phyloP scores from a whole-genome alignment of 2,329 filamentous ascomycete species.

The Diaporthe caulivora region DNA sequence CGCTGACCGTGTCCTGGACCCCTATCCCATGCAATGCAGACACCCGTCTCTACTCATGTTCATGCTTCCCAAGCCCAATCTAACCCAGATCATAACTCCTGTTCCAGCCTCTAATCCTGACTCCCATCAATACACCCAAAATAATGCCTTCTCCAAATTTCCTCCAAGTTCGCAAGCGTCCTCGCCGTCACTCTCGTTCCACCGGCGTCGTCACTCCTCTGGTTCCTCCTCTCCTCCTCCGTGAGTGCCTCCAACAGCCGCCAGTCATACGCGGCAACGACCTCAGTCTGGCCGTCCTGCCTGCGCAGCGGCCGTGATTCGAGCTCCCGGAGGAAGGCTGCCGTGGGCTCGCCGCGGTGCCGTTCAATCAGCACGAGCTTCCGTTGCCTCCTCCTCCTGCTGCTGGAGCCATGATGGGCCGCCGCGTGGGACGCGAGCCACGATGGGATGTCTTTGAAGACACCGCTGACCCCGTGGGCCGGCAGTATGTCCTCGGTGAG shows the following conservation, averaged over 20 bases:
- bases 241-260: conserved; percentile 49
- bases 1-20: not conserved
- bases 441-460: conserved; percentile 47
- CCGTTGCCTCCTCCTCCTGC: conserved; percentile 37
- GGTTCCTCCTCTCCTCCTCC: conserved; percentile 43
- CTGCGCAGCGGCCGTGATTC: conserved; percentile 42
- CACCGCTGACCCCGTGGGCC: conserved; percentile 55
- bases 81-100: not conserved
- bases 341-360: conserved; percentile 45
- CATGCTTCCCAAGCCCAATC: conserved; percentile 25
- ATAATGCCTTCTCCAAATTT: conserved; percentile 45
- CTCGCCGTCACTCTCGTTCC: conserved; percentile 29
- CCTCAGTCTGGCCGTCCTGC: conserved; percentile 45
- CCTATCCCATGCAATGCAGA: conserved; percentile 3
- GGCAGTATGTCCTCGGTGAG: conserved; percentile 54
- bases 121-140: conserved; percentile 41
- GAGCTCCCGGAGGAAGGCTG: conserved; percentile 47
- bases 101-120: not conserved
- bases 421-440: conserved; percentile 23
- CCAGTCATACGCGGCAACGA: conserved; percentile 54
- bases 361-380: conserved; percentile 52
- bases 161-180: conserved; percentile 36
- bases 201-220: conserved; percentile 41
- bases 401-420: not conserved
- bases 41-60: conserved; percentile 6